Conservation (phyloP, 1,139 yeast genomes). For the Suhomyces atakaporum region DNA sequence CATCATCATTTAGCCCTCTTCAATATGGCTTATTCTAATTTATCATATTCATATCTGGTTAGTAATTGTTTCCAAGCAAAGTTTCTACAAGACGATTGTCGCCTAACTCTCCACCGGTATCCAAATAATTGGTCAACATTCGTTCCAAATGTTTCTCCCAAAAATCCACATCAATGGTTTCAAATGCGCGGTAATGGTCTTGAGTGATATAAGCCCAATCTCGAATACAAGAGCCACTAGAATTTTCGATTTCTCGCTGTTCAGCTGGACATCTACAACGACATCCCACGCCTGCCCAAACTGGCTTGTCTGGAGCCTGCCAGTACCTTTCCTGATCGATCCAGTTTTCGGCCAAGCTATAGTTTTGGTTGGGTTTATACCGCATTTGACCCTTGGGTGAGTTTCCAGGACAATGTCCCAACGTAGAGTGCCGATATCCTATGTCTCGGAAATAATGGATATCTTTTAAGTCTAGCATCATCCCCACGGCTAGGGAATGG, state of each 20-base stretch:
- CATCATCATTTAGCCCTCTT: too few relatives aligned
- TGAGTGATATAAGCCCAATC: slow-evolving; percentile 53
- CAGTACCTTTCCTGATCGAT: slow-evolving; percentile 34
- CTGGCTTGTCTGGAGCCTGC: slow-evolving; percentile 48
- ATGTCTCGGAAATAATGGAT: slow-evolving; percentile 89
- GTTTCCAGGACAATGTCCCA: slow-evolving; percentile 84
- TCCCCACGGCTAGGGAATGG: slow-evolving; percentile 80
- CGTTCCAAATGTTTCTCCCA: slow-evolving; percentile 34
- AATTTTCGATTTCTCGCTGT: slow-evolving; percentile 55
- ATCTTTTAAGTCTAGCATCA: slow-evolving; percentile 65
- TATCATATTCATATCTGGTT: neutral
- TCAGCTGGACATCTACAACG: slow-evolving; percentile 74
- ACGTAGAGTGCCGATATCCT: slow-evolving; percentile 78
- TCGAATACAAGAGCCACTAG: slow-evolving; percentile 54
- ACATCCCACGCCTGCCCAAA: slow-evolving; percentile 71
- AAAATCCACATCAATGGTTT: slow-evolving; percentile 35
- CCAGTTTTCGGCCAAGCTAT: slow-evolving; percentile 1
- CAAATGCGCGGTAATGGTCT: slow-evolving; percentile 30
- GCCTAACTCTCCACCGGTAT: slow-evolving; percentile 33
- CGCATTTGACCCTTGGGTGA: slow-evolving; percentile 48
- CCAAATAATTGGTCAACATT: slow-evolving; percentile 26
- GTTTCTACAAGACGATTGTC: slow-evolving; percentile 17
- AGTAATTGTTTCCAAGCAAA: neutral
- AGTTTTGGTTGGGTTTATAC: slow-evolving; percentile 34
- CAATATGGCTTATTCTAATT: neutral